phyloP scores from a whole-genome alignment of 2,329 filamentous ascomycete genomes.

The Calonectria montana region DNA sequence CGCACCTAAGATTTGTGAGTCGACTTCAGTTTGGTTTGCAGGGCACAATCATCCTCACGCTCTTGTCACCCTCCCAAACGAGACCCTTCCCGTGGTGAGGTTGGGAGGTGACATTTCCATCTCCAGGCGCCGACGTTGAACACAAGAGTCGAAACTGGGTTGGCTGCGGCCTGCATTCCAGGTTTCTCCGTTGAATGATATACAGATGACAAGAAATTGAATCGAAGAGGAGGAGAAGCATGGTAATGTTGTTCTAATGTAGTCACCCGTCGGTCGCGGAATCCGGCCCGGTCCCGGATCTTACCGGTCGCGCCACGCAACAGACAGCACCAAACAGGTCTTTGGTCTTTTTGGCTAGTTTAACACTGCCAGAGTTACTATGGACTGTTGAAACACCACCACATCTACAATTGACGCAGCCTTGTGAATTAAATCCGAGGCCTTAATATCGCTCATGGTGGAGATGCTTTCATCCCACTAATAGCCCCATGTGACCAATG shows the following conservation, averaged over 20 bases:
- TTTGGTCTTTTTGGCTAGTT: background rate
- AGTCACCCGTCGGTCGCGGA: background rate
- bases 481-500: too few species aligned
- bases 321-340: background rate
- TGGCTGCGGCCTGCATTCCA: background rate
- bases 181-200: too few species aligned
- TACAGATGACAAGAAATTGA: background rate
- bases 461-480: too few species aligned
- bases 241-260: background rate
- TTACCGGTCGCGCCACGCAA: background rate
- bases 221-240: background rate
- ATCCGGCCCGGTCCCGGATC: background rate
- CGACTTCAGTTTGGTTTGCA: background rate
- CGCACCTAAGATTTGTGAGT: slow-evolving; percentile 53
- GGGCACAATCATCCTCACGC: background rate
- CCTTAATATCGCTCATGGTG: too few species aligned
- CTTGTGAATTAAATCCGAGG: too few species aligned
- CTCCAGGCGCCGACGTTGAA: background rate
- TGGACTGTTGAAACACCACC: too few species aligned
- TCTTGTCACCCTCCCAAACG: background rate
- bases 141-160: background rate
- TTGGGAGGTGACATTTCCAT: background rate
- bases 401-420: too few species aligned
- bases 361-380: too few species aligned
- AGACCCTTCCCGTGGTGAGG: background rate